These are phyloP conservation scores for Sutorius australiensis DNA, from an alignment of 768 basidiomycete species.

Conservation along the genomic window DNA sequence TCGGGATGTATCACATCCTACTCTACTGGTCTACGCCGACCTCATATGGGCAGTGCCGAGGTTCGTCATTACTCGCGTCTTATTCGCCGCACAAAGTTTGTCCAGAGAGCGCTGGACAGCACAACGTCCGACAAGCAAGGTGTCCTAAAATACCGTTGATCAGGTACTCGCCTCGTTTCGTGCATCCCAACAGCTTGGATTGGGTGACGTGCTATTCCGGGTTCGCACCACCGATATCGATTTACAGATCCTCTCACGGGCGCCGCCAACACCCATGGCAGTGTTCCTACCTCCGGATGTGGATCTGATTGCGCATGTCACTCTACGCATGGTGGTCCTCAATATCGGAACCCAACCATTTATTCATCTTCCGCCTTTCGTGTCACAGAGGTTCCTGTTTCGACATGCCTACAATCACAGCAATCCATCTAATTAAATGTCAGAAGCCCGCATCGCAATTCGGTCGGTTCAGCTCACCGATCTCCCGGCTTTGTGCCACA, in stretches of 20 bases:
- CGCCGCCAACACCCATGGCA: background rate
- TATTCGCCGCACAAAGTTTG: background rate
- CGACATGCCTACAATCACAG: slow-evolving; percentile 1
- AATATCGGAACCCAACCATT: slow-evolving; percentile 16
- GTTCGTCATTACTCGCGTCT: background rate
- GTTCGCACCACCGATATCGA: slow-evolving; percentile 1
- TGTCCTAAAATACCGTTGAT: slow-evolving; percentile 19
- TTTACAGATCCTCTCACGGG: slow-evolving; percentile 28
- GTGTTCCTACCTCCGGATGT: background rate
- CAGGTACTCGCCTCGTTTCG: slow-evolving; percentile 13
- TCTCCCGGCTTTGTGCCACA: background rate
- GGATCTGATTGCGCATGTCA: slow-evolving; percentile 12
- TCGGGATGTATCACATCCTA: background rate
- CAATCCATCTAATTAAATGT: slow-evolving; percentile 22
- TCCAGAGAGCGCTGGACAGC: background rate
- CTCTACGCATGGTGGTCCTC: slow-evolving; percentile 6
- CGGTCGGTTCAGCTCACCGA: slow-evolving; percentile 2
- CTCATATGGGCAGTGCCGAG: background rate
- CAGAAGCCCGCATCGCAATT: slow-evolving; percentile 12
- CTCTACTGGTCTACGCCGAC: background rate
- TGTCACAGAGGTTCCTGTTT: slow-evolving; percentile 4
- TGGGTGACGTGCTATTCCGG: slow-evolving; percentile 7
- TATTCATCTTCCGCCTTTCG: background rate
- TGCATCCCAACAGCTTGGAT: slow-evolving; percentile 3
- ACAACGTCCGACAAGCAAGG: slow-evolving; percentile 7